Conservation (phyloP, 805 yeast species). For the Ogataea minuta region DNA sequence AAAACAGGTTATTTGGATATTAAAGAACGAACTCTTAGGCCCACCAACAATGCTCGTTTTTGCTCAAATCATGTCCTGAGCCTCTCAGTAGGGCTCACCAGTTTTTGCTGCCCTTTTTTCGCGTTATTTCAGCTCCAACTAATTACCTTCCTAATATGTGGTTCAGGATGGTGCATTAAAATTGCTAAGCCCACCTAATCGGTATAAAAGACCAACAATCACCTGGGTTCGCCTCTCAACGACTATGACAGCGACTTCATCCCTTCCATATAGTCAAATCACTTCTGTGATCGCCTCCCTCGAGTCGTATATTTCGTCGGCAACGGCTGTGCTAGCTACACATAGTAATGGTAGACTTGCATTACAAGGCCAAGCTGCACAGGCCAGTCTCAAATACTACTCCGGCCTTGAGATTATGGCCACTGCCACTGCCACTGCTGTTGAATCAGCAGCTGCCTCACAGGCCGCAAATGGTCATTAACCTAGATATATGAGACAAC, state of each 20-base stretch:
- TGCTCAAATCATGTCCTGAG: too few relatives aligned
- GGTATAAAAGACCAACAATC: too few relatives aligned
- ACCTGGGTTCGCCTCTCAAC: neutral
- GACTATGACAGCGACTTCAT: slow-evolving; percentile 1
- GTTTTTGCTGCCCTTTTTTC: too few relatives aligned
- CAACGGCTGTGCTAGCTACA: slow-evolving; percentile 8
- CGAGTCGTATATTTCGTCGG: slow-evolving; percentile 3
- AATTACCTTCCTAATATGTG: too few relatives aligned
- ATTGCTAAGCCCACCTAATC: too few relatives aligned
- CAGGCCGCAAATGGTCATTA: slow-evolving; percentile 26
- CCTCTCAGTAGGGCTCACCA: too few relatives aligned
- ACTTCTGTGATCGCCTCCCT: slow-evolving; percentile 12
- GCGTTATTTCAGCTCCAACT: too few relatives aligned
- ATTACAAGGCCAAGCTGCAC: slow-evolving; percentile 11
- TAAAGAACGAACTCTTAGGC: too few relatives aligned
- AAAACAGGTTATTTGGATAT: too few relatives aligned
- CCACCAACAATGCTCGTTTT: too few relatives aligned
- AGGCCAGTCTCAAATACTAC: slow-evolving; percentile 26
- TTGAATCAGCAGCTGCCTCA: slow-evolving; percentile 15
- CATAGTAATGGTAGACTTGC: neutral
- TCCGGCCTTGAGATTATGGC: slow-evolving; percentile 23
- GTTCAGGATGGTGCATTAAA: too few relatives aligned
- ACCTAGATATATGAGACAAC: too few relatives aligned
- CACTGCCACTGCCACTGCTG: slow-evolving; percentile 24
- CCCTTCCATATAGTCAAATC: slow-evolving; percentile 12